These are phyloP conservation scores for Pseudonitzschia multiseries DNA, from an alignment of 108 stramenopile species.

Conservation along the genomic window DNA sequence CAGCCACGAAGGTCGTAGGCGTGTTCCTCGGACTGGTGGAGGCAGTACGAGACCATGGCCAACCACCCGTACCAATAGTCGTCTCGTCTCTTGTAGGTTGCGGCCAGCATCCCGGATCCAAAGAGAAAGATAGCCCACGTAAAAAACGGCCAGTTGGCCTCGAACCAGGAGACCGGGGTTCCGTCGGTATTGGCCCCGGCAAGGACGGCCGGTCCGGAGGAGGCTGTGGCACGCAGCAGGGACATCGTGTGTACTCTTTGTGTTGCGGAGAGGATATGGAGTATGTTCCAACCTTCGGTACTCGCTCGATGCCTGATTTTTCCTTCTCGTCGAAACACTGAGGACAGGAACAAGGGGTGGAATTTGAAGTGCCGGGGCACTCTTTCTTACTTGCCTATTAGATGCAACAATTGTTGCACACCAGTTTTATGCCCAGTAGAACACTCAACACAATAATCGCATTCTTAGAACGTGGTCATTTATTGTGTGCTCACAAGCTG, in stretches of 20 bases:
- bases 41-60: background rate
- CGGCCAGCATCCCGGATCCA: background rate
- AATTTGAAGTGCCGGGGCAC: too few species aligned
- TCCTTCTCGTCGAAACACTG: too few species aligned
- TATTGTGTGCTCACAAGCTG: too few species aligned
- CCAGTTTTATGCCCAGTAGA: too few species aligned
- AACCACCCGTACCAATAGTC: constrained; percentile 1
- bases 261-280: too few species aligned
- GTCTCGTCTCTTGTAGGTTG: background rate
- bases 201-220: background rate
- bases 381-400: too few species aligned
- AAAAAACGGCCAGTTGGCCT: background rate
- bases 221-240: background rate
- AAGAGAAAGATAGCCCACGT: constrained; percentile 5
- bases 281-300: too few species aligned
- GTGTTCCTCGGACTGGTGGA: constrained; percentile 2
- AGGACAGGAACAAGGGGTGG: too few species aligned
- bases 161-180: background rate
- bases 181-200: background rate
- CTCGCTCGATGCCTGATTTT: too few species aligned
- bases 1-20: background rate
- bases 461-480: too few species aligned
- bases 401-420: too few species aligned
- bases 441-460: too few species aligned
- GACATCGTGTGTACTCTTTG: background rate